Conservation (phyloP, 1,284 basidiomycete species). For the Ceratobasidium theobromae region DNA sequence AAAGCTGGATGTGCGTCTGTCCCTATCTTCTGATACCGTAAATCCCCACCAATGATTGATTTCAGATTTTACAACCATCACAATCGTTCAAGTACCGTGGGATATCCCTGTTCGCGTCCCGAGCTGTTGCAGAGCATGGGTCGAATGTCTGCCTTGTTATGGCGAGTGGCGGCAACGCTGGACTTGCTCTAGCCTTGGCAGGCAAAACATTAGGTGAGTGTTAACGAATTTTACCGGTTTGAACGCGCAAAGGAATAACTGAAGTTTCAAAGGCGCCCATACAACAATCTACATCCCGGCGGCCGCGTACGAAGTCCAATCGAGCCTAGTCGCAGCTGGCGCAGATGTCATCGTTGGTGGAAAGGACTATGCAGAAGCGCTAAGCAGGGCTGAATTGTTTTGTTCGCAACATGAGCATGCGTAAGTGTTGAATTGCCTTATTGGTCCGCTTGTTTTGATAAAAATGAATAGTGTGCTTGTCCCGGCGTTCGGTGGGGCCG, state of each 20-base stretch:
- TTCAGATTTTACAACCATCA: constrained; percentile 66
- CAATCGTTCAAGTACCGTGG: constrained; percentile 77
- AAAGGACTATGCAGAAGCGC: constrained; percentile 57
- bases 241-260: background rate
- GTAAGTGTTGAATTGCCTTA: constrained; percentile 48
- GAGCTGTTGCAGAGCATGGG: constrained; percentile 54
- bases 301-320: constrained; percentile 38
- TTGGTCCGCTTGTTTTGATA: background rate
- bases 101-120: constrained; percentile 61
- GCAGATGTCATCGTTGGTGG: constrained; percentile 60
- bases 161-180: constrained; percentile 74
- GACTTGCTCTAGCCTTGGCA: constrained; percentile 65
- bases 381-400: constrained; percentile 51
- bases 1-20: constrained; percentile 60
- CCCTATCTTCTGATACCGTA: background rate
- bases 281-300: constrained; percentile 13
- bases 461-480: constrained; percentile 54
- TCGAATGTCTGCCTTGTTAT: constrained; percentile 59
- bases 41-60: background rate
- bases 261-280: constrained; percentile 40
- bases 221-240: constrained; percentile 67
- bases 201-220: constrained; percentile 54
- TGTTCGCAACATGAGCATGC: constrained; percentile 51
- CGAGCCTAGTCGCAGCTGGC: constrained; percentile 52
- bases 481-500: constrained; percentile 53